Evolutionary conservation across 805 yeast species (phyloP), one percentile per base, ranked within the genome.

Genomic region (Candida nanaspora): DNA sequence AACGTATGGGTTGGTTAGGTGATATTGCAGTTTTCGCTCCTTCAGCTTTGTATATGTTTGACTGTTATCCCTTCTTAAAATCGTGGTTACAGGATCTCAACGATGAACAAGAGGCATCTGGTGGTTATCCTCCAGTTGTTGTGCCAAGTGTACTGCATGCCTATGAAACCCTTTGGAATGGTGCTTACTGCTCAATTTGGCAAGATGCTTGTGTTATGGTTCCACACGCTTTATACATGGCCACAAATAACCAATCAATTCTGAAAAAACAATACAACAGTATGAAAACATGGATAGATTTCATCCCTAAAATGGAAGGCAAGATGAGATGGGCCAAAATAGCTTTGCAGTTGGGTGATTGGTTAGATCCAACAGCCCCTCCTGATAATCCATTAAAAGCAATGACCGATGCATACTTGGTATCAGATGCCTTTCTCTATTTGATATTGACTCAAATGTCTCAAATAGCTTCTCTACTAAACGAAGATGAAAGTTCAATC

Each of bases 271-370:
- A 47, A 23, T 48, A 38, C 33, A 35, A 42, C 15, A 46, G 49
- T 31, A 46, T 46, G 45, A 31, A 26, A 21, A 31, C 39, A 3
- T 48, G 51, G 51, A 34, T 46, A 38, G 42, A 48, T 19, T 41
- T 35, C 31, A 41, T 48, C 10, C 51, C 51, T 3, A 48, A 44
- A 23, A 35, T 44, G 20, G 37, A 37, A 11, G 51, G 48, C 5
- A 46, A 48, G 28, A 27, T 46, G 13, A 27, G 48, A 16, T 45
- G 48, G 48, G 39, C 26, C 18, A 32, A 43, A 16, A 32, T 38
- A n/a, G 62, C 29, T 3, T 34, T 43, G 15, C 56, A 51, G 35
- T 35, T 69, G 38, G 72, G 63, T 18, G 53, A 51, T 28, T 51
- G 56, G 56, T 40, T 51, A 22, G 57, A 53, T 38, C 57, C 57